Conservation (phyloP, 305 asterid genomes). For the Fraxinus dipetala region DNA sequence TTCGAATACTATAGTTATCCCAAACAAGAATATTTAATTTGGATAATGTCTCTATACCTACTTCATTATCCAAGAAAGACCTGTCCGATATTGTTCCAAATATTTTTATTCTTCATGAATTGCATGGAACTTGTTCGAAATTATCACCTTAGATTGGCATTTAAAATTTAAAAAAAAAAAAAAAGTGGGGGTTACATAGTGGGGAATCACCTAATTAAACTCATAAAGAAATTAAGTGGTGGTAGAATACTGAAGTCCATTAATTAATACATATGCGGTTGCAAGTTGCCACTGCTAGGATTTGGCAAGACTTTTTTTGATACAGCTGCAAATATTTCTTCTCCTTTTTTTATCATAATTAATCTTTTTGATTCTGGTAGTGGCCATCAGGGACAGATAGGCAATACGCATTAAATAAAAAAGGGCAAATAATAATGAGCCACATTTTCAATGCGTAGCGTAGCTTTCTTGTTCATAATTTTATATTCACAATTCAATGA, state of each 20-base stretch:
- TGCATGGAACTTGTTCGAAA: slow-evolving; percentile 31
- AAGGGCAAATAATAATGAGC: slow-evolving; percentile 17
- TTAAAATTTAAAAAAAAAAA: slow-evolving; percentile 10
- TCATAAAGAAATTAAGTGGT: slow-evolving; percentile 18
- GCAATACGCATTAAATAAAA: slow-evolving; percentile 9
- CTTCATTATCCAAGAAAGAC: background rate
- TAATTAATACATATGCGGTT: slow-evolving; percentile 34
- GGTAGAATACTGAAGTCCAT: slow-evolving; percentile 29
- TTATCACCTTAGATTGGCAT: slow-evolving; percentile 28
- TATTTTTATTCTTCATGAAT: slow-evolving; percentile 24
- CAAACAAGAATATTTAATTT: background rate
- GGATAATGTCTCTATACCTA: background rate
- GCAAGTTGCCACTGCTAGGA: slow-evolving; percentile 59
- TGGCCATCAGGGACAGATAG: slow-evolving; percentile 26
- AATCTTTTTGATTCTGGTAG: slow-evolving; percentile 14
- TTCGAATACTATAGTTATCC: background rate
- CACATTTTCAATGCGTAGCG: slow-evolving; percentile 20
- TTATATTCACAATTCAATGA: slow-evolving; percentile 21
- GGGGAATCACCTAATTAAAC: slow-evolving; percentile 44
- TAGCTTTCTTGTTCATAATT: background rate
- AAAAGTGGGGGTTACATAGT: slow-evolving; percentile 21
- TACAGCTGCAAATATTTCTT: slow-evolving; percentile 18
- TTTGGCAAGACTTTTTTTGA: slow-evolving; percentile 42
- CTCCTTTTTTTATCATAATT: background rate
- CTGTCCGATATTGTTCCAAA: slow-evolving; percentile 22